Base-by-base conservation (phyloP, 2,329 filamentous ascomycete genomes). In the Colletotrichum liaoningense region DNA sequence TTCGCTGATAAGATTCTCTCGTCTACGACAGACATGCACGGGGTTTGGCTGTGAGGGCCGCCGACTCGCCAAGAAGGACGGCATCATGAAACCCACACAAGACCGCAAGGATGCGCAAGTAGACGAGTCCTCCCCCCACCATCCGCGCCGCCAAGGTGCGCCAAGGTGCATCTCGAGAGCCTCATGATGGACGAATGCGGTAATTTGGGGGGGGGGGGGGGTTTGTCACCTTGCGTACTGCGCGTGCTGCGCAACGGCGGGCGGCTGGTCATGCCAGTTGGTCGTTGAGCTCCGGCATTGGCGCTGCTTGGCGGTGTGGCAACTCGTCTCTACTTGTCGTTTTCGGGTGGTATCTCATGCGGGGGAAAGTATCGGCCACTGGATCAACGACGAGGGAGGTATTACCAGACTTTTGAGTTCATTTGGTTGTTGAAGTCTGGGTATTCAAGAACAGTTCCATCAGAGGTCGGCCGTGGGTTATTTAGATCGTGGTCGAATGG, bases 61-160 rank as follows among this genome's bases (percentile, higher is more conserved):
- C 24, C 12, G 55, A 12, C 22, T 11, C 33, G 70, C 67, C 70
- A 70, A 70, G 70, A 4, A 8, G 9, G 49, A 38, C 60, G 46
- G 59, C 46, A 65, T 65, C 70, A 73, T 73, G 70, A 70, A 73
- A 73, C 70, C 70, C 59, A 65, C 33, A 65, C 56, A 60, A 65
- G 67, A 73, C 70, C 55, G 57, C 70, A 38, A 52, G 67, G 70
- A 73, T 60, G 54, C 35, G 28, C 9, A 38, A 38, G 22, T 26
- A 42, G 19, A 63, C 4, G n/a, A n/a, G 38, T 14, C 55, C 35
- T 63, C 69, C 30, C 30, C 55, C 33, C 55, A 60, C 54, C 54
- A 60, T 55, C 55, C 67, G 67, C 24, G 9, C 59, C n/a, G 70
- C 67, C 60, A 73, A 73, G 70, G n/a, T 68, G 38, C 67, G 70